Evolutionary conservation across 2,329 filamentous ascomycete genomes (phyloP).

Genomic region (Lecanicillium sp.): DNA sequence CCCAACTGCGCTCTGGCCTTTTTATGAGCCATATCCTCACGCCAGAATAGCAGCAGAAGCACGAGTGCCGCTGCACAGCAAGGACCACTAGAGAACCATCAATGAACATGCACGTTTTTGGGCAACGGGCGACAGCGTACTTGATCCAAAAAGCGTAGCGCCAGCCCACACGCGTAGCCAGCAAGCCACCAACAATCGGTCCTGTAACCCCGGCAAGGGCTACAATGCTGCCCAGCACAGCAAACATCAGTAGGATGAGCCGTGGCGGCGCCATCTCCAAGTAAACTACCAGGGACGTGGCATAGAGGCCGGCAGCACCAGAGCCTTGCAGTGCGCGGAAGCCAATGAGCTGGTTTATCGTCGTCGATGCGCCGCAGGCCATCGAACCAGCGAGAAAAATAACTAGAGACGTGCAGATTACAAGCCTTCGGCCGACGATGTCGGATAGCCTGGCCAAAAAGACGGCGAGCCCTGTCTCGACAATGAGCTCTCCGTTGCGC

Average conservation of each 20-base stretch:
- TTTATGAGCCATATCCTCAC: not conserved
- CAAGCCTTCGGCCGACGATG: conserved; percentile 13
- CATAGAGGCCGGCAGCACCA: conserved; percentile 18
- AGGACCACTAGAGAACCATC: too few species aligned
- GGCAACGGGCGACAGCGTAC: conserved; percentile 12
- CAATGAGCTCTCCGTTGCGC: not conserved
- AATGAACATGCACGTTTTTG: not conserved
- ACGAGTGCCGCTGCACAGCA: not conserved
- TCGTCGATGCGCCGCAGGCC: conserved; percentile 14
- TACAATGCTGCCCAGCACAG: conserved; percentile 15
- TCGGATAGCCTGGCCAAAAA: conserved; percentile 15
- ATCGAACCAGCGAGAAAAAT: conserved; percentile 16
- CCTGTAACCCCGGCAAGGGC: conserved; percentile 16
- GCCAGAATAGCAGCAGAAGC: not conserved
- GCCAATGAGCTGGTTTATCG: conserved; percentile 16
- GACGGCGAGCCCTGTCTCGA: conserved; percentile 15
- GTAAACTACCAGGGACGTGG: conserved; percentile 16
- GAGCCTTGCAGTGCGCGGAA: conserved; percentile 17
- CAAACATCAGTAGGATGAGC: conserved; percentile 8
- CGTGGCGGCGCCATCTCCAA: conserved; percentile 15
- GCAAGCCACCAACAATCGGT: conserved; percentile 16
- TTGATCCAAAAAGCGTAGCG: conserved; percentile 17
- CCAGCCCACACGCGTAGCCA: conserved; percentile 12
- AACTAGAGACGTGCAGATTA: conserved; percentile 11
- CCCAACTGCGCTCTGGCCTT: too few species aligned